Conservation (phyloP, 75 land plant species). For the Ceratopteris richardii region DNA sequence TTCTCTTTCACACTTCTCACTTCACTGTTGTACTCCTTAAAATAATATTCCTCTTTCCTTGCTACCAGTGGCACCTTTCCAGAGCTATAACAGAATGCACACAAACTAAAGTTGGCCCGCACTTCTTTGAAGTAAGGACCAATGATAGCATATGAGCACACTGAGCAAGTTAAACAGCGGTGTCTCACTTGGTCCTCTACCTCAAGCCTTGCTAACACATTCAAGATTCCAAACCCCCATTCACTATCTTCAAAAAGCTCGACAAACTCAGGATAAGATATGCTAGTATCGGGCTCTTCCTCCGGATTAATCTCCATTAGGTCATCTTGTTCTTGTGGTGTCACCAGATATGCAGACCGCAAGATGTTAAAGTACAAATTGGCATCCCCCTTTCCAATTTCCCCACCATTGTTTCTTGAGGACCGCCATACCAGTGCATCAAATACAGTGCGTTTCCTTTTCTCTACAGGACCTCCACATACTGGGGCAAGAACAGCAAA, state of each 20-base stretch:
- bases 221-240: constrained; percentile 90
- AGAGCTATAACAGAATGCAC: constrained; percentile 77
- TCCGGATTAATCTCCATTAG: constrained; percentile 49
- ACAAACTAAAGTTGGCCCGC: constrained; percentile 56
- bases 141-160: constrained; percentile 69
- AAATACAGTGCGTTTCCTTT: constrained; percentile 67
- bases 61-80: constrained; percentile 69
- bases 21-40: constrained; percentile 78
- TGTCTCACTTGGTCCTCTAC: constrained; percentile 68
- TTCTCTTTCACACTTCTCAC: constrained; percentile 68
- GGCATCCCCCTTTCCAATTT: constrained; percentile 52
- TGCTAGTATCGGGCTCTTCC: constrained; percentile 15
- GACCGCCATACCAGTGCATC: constrained; percentile 80
- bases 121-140: constrained; percentile 83
- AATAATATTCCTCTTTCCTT: constrained; percentile 69
- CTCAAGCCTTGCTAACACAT: constrained; percentile 69
- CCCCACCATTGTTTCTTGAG: constrained; percentile 25
- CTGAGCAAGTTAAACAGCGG: constrained; percentile 40
- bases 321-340: constrained; percentile 44
- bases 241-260: constrained; percentile 83
- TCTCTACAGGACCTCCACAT: constrained; percentile 66
- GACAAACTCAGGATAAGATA: constrained; percentile 56
- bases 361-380: constrained; percentile 47
- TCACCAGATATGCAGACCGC: constrained; percentile 76
- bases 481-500: constrained; percentile 72